These are phyloP conservation scores for Rhodotorula sp. DNA, from an alignment of 1,284 basidiomycete genomes.

Conservation along the genomic window DNA sequence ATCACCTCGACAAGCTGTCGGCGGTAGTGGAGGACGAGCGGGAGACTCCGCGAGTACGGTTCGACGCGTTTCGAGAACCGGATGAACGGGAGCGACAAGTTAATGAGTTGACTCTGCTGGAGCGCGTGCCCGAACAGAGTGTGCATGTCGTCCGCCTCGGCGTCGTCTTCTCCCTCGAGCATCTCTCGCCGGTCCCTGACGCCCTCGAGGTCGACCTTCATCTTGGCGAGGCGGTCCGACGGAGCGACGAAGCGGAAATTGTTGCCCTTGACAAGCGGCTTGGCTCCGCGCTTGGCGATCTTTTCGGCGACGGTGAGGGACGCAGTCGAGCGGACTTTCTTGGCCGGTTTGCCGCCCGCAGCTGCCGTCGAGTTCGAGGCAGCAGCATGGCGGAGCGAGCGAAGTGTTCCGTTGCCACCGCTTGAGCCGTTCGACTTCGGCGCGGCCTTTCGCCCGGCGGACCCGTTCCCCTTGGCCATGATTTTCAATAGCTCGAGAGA, in stretches of 20 bases:
- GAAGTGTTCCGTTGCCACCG: constrained; percentile 17
- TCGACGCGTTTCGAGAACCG: constrained; percentile 36
- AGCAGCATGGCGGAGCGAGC: constrained; percentile 32
- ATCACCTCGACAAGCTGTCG: constrained; percentile 34
- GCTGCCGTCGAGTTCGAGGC: not conserved
- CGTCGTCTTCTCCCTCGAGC: constrained; percentile 38
- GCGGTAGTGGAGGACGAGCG: constrained; percentile 43
- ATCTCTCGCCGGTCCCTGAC: constrained; percentile 35
- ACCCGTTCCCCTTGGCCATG: not conserved
- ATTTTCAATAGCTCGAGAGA: not conserved
- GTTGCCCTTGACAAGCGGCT: constrained; percentile 38
- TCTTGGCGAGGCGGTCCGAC: constrained; percentile 28
- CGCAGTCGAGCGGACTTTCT: constrained; percentile 31
- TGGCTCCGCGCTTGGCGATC: constrained; percentile 26
- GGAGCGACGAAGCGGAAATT: constrained; percentile 36
- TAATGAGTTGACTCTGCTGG: constrained; percentile 34
- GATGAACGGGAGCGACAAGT: constrained; percentile 42
- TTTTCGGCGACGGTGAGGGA: constrained; percentile 29
- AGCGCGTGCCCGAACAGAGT: constrained; percentile 39
- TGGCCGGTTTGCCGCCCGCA: not conserved
- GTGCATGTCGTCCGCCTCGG: constrained; percentile 29
- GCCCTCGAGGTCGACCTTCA: constrained; percentile 36
- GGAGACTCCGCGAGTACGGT: constrained; percentile 38
- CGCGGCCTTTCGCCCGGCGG: not conserved
- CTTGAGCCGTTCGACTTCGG: not conserved